Evolutionary conservation across 1,284 basidiomycete genomes (phyloP), one percentile per base, ranked within the genome.

Genomic region (Stereum hirsutum): DNA sequence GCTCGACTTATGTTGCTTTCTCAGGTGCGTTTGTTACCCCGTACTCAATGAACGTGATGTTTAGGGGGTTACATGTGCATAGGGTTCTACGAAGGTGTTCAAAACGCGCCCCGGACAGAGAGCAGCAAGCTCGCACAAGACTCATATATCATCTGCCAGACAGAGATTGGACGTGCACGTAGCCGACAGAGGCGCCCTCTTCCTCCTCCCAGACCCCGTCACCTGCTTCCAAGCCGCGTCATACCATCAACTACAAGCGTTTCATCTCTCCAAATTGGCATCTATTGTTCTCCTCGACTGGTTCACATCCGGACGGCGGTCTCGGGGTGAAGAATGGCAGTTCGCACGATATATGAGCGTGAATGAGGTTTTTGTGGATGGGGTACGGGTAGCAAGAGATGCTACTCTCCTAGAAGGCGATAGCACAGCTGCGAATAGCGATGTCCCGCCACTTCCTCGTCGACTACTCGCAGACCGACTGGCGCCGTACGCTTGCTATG

Each of bases 41-140:
- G 6, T 6, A 19, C 1, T 14, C 24, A 43, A 14, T 15, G 28
- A 54, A 42, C n/a, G 15, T n/a, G 33, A 37, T 33, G 10, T 33
- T 21, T 39, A 7, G 19, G 28, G 10, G 11, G n/a, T 5, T 7
- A 2, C 10, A 12, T 26, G 15, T 19, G 20, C 30, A 36, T 41
- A 94, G 81, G 91, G 91, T n/a, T 88, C 83, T 17, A 96, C 93
- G 11, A 96, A 97, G 60, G 86, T 96, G 20, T 96, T 94, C 69
- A 91, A 89, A 59, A 68, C 70, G 15, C 75, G 89, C 23, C 62
- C 70, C 7, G 75, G 69, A 43, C 65, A 66, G 47, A 68, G 66
- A 20, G 70, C 69, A 24, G 63, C 66, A 30, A 58, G 60, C 38
- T 49, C 41, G 47, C 44, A 4, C 23, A 23, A 15, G 8, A 5